Evolutionary conservation across 805 yeast genomes (phyloP).

Genomic region (Candida peoriensis): DNA sequence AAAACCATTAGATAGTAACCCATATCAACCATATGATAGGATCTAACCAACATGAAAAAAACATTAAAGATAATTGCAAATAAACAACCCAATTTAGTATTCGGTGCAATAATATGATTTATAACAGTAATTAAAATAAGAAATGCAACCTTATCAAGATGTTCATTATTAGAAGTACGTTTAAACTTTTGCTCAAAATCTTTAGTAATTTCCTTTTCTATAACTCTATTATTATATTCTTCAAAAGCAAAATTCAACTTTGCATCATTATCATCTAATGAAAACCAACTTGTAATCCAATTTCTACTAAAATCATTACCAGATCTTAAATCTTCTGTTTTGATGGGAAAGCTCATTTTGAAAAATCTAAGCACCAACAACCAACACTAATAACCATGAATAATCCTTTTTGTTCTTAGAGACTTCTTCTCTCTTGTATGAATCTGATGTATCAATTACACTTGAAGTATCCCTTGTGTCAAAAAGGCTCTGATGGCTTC

Average conservation of each 20-base stretch:
- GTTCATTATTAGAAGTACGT: neutral
- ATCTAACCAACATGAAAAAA: neutral
- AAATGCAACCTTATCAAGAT: neutral
- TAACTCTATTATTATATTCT: neutral
- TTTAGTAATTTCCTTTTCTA: neutral
- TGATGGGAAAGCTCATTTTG: neutral
- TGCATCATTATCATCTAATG: neutral
- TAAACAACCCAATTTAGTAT: neutral
- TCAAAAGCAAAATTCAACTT: neutral
- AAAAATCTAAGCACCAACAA: slow-evolving; percentile 15
- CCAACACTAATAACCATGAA: slow-evolving; percentile 23
- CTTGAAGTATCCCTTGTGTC: too few relatives aligned
- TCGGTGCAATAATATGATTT: neutral
- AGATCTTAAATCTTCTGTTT: neutral
- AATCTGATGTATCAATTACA: too few relatives aligned
- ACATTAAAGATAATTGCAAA: neutral
- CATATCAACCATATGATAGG: too few relatives aligned
- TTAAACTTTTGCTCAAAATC: too few relatives aligned
- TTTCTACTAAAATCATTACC: neutral
- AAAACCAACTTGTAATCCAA: neutral
- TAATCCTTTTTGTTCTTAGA: slow-evolving; percentile 17
- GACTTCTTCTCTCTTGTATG: too few relatives aligned
- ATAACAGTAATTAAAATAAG: neutral
- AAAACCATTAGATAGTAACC: too few relatives aligned
- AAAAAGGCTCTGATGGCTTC: neutral